Conservation (phyloP, 164 flowering plant species). For the Dillenia turbinata region DNA sequence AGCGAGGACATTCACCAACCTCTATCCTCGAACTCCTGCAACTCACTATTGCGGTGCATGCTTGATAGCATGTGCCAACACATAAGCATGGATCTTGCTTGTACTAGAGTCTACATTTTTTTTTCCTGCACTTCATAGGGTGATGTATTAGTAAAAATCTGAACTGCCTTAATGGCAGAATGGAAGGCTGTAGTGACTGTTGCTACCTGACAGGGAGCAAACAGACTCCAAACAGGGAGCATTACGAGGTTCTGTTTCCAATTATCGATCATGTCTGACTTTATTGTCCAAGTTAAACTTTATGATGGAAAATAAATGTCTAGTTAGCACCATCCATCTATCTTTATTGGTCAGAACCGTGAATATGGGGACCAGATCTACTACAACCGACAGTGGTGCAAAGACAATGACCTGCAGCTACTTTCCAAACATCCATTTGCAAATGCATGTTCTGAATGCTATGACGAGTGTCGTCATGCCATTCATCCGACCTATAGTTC, state of each 20-base stretch:
- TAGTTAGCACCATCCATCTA: too few species aligned
- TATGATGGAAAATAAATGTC: constrained; percentile 30
- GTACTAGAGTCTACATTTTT: too few species aligned
- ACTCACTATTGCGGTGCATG: too few species aligned
- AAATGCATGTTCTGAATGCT: background rate
- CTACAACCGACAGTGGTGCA: constrained; percentile 78
- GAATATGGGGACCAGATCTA: constrained; percentile 52
- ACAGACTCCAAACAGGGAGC: too few species aligned
- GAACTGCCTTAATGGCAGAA: too few species aligned
- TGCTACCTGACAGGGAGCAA: background rate
- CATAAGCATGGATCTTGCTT: too few species aligned
- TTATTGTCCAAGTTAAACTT: constrained; percentile 23
- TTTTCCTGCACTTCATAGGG: too few species aligned
- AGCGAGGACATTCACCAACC: too few species aligned
- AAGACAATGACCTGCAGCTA: constrained; percentile 76
- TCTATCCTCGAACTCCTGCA: too few species aligned
- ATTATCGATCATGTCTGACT: constrained; percentile 2
- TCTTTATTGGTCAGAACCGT: too few species aligned
- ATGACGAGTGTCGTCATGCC: background rate
- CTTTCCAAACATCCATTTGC: background rate
- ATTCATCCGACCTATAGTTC: background rate
- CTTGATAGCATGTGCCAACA: too few species aligned
- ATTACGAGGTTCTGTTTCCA: background rate
- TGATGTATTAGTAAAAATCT: too few species aligned
- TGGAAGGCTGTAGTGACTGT: background rate